A percentile compares a stretch with the other conserved stretches of the same genome.
Evolutionary conservation across 192 early-diverging fungal species (phyloP).

Genomic region (Coemansia reversa): DNA sequence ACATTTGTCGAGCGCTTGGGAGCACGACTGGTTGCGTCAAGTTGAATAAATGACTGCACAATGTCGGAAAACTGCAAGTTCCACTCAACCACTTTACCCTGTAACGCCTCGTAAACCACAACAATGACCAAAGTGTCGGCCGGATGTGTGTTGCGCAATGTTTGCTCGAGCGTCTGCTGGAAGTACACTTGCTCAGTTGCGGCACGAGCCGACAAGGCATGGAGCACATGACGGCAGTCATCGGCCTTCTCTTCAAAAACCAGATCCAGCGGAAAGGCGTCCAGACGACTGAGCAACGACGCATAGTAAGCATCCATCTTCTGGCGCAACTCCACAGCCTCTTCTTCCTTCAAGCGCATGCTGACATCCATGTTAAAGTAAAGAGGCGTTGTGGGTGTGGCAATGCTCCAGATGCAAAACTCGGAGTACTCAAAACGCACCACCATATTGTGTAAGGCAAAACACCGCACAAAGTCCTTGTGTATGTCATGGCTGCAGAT

Average conservation of each 20-base stretch:
- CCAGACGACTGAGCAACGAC: constrained; percentile 78
- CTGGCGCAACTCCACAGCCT: constrained; percentile 65
- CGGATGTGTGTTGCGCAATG: constrained; percentile 69
- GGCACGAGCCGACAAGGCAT: constrained; percentile 68
- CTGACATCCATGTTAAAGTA: constrained; percentile 59
- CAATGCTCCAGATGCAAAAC: constrained; percentile 43
- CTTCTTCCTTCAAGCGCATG: constrained; percentile 69
- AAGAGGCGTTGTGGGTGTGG: constrained; percentile 39
- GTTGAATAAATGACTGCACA: constrained; percentile 74
- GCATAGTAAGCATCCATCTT: constrained; percentile 83
- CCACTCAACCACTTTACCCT: constrained; percentile 80
- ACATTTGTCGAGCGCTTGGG: constrained; percentile 16
- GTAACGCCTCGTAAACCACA: constrained; percentile 70
- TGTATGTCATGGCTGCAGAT: constrained; percentile 83
- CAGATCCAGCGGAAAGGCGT: constrained; percentile 76
- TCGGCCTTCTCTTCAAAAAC: constrained; percentile 71
- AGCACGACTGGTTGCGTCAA: constrained; percentile 56
- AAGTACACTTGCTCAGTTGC: constrained; percentile 77
- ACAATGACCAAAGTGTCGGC: constrained; percentile 83
- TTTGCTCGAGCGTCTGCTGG: constrained; percentile 82
- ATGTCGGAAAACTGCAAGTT: constrained; percentile 81
- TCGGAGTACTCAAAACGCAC: constrained; percentile 73
- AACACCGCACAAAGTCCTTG: constrained; percentile 82
- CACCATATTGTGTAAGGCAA: constrained; percentile 71
- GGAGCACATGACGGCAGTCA: constrained; percentile 67